Evolutionary conservation across 805 yeast genomes (phyloP).

Genomic region (Barnettozyma populi): DNA sequence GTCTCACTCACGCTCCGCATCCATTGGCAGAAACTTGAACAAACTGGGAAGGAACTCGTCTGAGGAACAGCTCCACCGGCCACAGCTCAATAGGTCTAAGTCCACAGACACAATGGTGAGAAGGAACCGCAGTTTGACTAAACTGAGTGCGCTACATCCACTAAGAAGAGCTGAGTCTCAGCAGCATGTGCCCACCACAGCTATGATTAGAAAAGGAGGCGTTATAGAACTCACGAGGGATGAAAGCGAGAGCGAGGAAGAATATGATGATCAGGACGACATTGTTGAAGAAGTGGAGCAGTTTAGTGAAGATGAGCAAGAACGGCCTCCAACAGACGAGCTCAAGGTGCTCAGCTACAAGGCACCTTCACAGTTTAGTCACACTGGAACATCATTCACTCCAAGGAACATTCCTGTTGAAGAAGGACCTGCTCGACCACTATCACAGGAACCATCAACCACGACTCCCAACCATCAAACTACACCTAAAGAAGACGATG

Average conservation of each 20-base stretch:
- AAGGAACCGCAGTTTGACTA: constrained; percentile 20
- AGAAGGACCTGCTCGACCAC: too few relatives aligned
- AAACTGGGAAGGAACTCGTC: constrained; percentile 13
- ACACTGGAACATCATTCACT: constrained; percentile 13
- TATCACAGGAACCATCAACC: constrained; percentile 5
- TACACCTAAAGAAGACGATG: not conserved
- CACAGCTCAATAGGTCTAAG: constrained; percentile 21
- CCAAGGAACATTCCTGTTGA: not conserved
- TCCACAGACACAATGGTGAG: constrained; percentile 20
- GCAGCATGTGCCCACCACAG: constrained; percentile 10
- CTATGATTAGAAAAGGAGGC: constrained; percentile 3
- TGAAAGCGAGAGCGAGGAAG: constrained; percentile 9
- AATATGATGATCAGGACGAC: constrained; percentile 9
- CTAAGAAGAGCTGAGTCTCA: constrained; percentile 20
- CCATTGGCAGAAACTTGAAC: constrained; percentile 24
- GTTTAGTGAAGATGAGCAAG: constrained; percentile 18
- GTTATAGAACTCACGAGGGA: constrained; percentile 14
- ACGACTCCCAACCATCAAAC: constrained; percentile 2
- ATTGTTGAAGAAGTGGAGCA: constrained; percentile 21
- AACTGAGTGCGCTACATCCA: constrained; percentile 19
- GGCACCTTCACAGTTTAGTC: constrained; percentile 23
- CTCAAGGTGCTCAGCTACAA: constrained; percentile 16
- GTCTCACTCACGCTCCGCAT: constrained; percentile 22
- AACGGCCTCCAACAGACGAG: not conserved
- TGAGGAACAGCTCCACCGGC: constrained; percentile 10